Evolutionary conservation across 2,329 filamentous ascomycete species (phyloP).

Genomic region (Cadophora sp.): DNA sequence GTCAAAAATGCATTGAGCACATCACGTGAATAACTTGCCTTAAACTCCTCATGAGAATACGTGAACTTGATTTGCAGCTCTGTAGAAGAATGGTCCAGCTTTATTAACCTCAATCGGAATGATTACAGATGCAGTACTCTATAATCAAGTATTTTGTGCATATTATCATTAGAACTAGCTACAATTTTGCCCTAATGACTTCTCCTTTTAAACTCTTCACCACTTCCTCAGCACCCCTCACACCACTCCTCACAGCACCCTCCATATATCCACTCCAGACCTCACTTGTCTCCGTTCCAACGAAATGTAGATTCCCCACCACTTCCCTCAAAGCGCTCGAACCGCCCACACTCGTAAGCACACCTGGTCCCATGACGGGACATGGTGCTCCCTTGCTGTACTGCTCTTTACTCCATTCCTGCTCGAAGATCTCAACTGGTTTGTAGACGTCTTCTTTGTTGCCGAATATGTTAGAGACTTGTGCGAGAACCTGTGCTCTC

Average conservation of each 20-base stretch:
- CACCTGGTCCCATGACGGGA: conserved; percentile 45
- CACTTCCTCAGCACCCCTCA: conserved; percentile 53
- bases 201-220: conserved; percentile 20
- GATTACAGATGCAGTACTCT: too few species aligned
- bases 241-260: conserved; percentile 54
- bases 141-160: too few species aligned
- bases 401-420: conserved; percentile 35
- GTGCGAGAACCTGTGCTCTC: conserved; percentile 19
- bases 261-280: conserved; percentile 62
- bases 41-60: too few species aligned
- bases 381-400: conserved; percentile 48
- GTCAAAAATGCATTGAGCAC: too few species aligned
- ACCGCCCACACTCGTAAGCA: conserved; percentile 37
- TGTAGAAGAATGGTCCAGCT: too few species aligned
- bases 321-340: conserved; percentile 43
- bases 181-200: conserved; percentile 12
- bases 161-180: neutral
- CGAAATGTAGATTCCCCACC: conserved; percentile 55
- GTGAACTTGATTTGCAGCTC: too few species aligned
- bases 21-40: too few species aligned
- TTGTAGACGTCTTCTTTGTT: conserved; percentile 23
- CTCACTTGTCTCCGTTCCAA: conserved; percentile 55
- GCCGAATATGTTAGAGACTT: conserved; percentile 22
- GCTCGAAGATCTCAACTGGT: conserved; percentile 31
- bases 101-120: too few species aligned